phyloP scores from a whole-genome alignment of 2,329 filamentous ascomycete genomes.

The Arthrobotrys conoides region DNA sequence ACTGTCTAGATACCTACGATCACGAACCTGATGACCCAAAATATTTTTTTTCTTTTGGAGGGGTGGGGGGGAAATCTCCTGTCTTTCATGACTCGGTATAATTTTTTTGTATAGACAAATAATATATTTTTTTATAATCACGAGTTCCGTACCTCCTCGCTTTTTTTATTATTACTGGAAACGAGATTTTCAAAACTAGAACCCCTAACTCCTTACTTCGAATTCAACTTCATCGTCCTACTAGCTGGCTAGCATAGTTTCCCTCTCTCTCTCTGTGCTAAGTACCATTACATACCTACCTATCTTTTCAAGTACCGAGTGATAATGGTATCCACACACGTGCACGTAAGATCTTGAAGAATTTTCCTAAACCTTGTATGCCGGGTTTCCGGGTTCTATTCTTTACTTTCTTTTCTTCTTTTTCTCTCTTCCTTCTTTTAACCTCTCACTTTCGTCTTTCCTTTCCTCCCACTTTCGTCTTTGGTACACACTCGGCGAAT shows the following conservation, averaged over 20 bases:
- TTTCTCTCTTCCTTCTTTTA: constrained; percentile 13
- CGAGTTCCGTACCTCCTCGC: constrained; percentile 4
- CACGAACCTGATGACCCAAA: constrained; percentile 34
- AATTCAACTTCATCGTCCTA: constrained; percentile 9
- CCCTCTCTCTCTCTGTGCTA: neutral
- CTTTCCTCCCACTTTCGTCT: no score
- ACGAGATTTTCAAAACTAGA: constrained; percentile 13
- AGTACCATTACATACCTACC: no score
- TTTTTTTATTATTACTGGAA: constrained; percentile 2
- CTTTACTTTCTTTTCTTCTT: neutral
- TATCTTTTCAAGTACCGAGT: neutral
- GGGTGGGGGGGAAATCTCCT: no score
- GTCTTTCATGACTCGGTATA: constrained; percentile 26
- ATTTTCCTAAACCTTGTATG: no score
- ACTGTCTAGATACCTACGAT: neutral
- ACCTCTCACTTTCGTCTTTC: no score
- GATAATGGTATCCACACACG: neutral
- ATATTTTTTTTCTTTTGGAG: constrained; percentile 17
- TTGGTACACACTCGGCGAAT: no score
- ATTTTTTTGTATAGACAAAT: constrained; percentile 2
- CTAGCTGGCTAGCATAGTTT: no score
- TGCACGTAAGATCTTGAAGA: constrained; percentile 14
- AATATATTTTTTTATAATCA: constrained; percentile 7
- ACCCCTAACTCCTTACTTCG: constrained; percentile 34
- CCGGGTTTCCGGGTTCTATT: neutral